Evolutionary conservation across 805 yeast genomes (phyloP).

Genomic region (Metschnikowia peoriensis): DNA sequence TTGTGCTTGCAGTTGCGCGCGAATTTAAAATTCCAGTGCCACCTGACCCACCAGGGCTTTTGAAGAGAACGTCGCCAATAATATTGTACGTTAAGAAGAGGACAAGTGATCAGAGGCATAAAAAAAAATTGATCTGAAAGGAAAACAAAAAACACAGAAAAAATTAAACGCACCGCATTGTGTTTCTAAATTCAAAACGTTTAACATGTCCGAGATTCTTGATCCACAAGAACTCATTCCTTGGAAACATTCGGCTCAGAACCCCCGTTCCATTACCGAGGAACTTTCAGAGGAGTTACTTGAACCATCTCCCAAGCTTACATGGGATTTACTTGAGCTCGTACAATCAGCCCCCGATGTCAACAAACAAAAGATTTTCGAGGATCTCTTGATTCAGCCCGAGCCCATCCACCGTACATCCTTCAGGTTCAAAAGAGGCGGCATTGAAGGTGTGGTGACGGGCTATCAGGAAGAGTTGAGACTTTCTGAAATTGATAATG

Average conservation of each 20-base stretch:
- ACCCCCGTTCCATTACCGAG: constrained; percentile 1
- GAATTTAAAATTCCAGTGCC: background rate
- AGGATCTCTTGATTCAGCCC: constrained; percentile 57
- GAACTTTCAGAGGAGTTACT: constrained; percentile 41
- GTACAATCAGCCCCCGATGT: constrained; percentile 58
- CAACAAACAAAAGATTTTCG: constrained; percentile 35
- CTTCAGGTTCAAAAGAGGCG: constrained; percentile 66
- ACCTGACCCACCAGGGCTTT: background rate
- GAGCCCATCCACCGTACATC: constrained; percentile 59
- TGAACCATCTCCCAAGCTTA: constrained; percentile 59
- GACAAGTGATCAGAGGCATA: too few relatives aligned
- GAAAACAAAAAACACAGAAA: background rate
- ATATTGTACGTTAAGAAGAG: too few relatives aligned
- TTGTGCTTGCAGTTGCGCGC: background rate
- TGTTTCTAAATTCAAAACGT: background rate
- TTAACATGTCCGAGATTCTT: background rate
- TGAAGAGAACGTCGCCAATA: background rate
- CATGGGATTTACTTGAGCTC: constrained; percentile 69
- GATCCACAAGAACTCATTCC: constrained; percentile 6
- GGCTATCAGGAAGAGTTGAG: constrained; percentile 57
- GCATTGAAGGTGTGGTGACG: constrained; percentile 68
- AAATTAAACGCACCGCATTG: background rate
- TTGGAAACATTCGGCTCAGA: background rate
- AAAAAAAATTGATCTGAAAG: too few relatives aligned
- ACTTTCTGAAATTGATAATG: constrained; percentile 46